These are phyloP conservation scores for Apiotrichum laibachii DNA, from an alignment of 1,284 basidiomycete species.

Conservation along the genomic window DNA sequence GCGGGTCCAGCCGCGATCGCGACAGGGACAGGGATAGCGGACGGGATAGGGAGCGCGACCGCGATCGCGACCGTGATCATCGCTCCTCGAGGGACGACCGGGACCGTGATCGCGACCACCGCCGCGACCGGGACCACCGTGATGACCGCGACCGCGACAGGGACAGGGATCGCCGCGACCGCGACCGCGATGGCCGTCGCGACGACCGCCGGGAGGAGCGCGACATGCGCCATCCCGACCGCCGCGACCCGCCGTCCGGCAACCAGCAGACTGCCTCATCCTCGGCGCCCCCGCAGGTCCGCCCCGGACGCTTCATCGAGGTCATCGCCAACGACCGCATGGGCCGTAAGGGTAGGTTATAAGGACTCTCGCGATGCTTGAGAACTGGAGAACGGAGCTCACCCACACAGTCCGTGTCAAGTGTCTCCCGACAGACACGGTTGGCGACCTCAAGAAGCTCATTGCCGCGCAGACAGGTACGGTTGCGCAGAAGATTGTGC, in stretches of 20 bases:
- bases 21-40: slow-evolving; percentile 19
- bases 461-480: slow-evolving; percentile 97
- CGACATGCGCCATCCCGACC: slow-evolving; percentile 8
- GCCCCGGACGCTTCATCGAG: slow-evolving; percentile 57
- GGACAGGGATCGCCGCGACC: slow-evolving; percentile 11
- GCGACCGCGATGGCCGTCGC: not conserved
- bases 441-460: slow-evolving; percentile 93
- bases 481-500: slow-evolving; percentile 74
- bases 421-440: slow-evolving; percentile 89
- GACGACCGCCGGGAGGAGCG: not conserved
- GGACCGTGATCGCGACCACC: slow-evolving; percentile 17
- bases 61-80: not conserved
- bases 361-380: too few relatives aligned
- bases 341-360: slow-evolving; percentile 78
- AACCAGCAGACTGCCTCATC: not conserved
- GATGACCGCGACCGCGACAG: slow-evolving; percentile 13
- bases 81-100: slow-evolving; percentile 1
- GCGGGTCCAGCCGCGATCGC: slow-evolving; percentile 4
- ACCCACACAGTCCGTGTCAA: slow-evolving; percentile 73
- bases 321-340: slow-evolving; percentile 96
- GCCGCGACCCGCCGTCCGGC: not conserved
- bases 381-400: not conserved
- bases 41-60: slow-evolving; percentile 3
- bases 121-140: slow-evolving; percentile 17
- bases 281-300: slow-evolving; percentile 10